Percentiles rank a stretch among this genome's conserved stretches.
These are phyloP conservation scores for Asterochloris sp. DNA, from an alignment of 139 green algal species.

Conservation along the genomic window DNA sequence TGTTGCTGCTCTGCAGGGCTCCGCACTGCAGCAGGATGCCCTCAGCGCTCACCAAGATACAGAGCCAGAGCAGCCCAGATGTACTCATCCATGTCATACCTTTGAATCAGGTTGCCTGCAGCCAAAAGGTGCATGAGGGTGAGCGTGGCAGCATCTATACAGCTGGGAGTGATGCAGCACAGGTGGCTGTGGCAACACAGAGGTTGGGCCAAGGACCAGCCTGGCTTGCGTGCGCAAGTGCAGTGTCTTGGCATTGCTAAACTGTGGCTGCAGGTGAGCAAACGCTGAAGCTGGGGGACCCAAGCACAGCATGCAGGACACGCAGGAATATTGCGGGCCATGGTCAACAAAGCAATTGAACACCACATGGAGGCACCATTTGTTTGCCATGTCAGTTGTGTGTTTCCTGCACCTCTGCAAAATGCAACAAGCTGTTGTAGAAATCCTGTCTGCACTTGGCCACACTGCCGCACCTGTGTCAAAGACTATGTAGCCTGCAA, in stretches of 20 bases:
- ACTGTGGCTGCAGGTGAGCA: no score
- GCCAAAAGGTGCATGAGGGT: neutral
- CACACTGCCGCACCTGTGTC: constrained; percentile 37
- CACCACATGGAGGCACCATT: neutral
- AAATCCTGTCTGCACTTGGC: neutral
- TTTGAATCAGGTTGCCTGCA: neutral
- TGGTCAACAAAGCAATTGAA: neutral
- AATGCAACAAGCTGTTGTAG: neutral
- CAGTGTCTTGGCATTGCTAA: neutral
- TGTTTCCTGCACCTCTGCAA: neutral
- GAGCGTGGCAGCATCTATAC: neutral
- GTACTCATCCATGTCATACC: constrained; percentile 64
- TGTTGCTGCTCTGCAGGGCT: no score
- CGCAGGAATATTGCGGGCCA: neutral
- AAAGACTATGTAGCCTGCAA: constrained; percentile 57
- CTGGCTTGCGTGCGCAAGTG: neutral
- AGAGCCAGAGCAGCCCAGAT: constrained; percentile 58
- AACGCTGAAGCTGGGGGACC: no score
- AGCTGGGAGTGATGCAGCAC: neutral
- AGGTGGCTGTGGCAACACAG: neutral
- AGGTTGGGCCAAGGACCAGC: neutral
- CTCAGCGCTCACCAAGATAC: constrained; percentile 41
- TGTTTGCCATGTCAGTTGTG: neutral
- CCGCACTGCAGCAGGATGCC: no score
- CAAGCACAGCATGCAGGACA: neutral